phyloP scores from a whole-genome alignment of 2,329 filamentous ascomycete species.

The Lasiodiplodia hormozganensis region DNA sequence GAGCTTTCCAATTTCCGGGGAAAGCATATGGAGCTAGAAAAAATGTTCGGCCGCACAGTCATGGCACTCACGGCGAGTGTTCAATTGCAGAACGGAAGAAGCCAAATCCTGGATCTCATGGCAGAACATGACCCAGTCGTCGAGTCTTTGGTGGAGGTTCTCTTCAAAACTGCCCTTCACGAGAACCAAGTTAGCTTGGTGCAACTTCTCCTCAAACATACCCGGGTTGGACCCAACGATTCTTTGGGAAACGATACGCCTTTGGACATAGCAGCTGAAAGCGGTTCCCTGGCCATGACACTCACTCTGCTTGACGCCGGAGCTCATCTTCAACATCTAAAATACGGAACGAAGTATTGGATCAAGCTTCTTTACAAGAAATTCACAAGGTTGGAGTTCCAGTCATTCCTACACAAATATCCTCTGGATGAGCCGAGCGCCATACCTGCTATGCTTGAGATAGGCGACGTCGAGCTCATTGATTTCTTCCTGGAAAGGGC shows the following conservation, averaged over 20 bases:
- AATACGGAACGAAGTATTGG: background rate
- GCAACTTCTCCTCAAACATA: background rate
- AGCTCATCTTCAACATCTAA: background rate
- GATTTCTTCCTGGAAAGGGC: background rate
- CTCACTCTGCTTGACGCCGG: background rate
- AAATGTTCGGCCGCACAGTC: too few species aligned
- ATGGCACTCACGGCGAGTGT: background rate
- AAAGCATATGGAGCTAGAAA: too few species aligned
- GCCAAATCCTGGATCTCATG: background rate
- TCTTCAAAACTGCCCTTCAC: background rate
- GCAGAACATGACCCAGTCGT: background rate
- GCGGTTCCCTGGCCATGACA: background rate
- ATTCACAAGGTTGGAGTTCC: background rate
- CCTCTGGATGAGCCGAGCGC: background rate
- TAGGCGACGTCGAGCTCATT: background rate
- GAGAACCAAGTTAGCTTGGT: background rate
- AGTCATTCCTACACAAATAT: background rate
- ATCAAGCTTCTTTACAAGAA: background rate
- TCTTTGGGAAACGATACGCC: background rate
- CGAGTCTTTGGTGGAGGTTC: background rate
- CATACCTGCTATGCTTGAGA: background rate
- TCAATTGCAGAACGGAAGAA: background rate
- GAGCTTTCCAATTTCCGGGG: too few species aligned
- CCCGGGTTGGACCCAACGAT: background rate
- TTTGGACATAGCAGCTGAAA: background rate